These are phyloP conservation scores for Malassezia sp. DNA, from an alignment of 1,284 basidiomycete species.

Conservation along the genomic window DNA sequence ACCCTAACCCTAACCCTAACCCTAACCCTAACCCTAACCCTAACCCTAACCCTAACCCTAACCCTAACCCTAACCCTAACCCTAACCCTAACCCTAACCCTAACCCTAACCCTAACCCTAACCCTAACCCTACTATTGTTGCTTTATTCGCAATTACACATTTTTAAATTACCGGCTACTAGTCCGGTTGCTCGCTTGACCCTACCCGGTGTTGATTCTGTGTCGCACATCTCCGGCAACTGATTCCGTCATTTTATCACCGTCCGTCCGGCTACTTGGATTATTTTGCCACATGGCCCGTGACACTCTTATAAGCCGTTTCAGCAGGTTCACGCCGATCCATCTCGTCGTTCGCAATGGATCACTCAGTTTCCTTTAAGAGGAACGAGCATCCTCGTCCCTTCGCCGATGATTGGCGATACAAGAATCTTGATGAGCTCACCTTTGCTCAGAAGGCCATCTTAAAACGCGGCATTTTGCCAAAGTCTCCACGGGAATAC, in stretches of 20 bases:
- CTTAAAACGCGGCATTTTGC: neutral
- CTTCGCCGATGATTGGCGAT: conserved; percentile 1
- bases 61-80: conserved; percentile 1
- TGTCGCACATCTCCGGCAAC: conserved; percentile 26
- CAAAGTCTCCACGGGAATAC: neutral
- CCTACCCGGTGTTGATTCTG: conserved; percentile 45
- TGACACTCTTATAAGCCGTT: neutral
- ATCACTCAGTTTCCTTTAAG: neutral
- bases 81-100: neutral
- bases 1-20: neutral
- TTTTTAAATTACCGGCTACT: conserved; percentile 48
- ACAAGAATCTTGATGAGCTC: neutral
- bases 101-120: neutral
- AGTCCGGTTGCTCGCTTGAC: conserved; percentile 49
- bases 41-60: conserved; percentile 1
- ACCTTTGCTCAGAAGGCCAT: neutral
- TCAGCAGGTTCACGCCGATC: no score
- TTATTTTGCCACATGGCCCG: neutral
- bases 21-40: conserved; percentile 1
- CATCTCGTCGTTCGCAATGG: no score
- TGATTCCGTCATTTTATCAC: neutral
- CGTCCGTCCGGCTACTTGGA: neutral
- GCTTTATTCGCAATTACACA: conserved; percentile 47
- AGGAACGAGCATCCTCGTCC: conserved; percentile 1
- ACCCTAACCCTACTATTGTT: conserved; percentile 35